These are phyloP conservation scores for Solidago caesia DNA, from an alignment of 129 eudicot species.

Conservation along the genomic window DNA sequence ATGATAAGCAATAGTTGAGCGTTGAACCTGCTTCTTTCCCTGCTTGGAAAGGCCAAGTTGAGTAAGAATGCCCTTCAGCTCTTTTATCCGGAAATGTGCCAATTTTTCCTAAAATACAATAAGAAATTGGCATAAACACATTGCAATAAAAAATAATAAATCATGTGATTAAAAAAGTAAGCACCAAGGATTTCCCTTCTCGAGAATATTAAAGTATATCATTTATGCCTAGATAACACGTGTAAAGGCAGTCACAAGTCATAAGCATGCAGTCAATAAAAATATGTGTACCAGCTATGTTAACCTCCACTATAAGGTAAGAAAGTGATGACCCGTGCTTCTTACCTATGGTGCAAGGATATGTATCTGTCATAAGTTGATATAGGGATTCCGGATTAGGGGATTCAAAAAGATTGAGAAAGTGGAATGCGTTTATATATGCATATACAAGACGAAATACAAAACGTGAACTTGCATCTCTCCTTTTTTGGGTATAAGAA, in stretches of 20 bases:
- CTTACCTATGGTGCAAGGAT: neutral
- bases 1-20: conserved; percentile 13
- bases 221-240: neutral
- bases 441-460: neutral
- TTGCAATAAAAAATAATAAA: neutral
- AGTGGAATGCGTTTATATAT: neutral
- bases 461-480: conserved; percentile 11
- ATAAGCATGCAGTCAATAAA: no score
- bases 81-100: conserved; percentile 87
- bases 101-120: conserved; percentile 64
- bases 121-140: conserved; percentile 8
- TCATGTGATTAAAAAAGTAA: conserved; percentile 10
- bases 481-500: neutral
- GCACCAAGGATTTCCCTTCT: neutral
- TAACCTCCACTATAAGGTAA: neutral
- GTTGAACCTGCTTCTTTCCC: conserved; percentile 94
- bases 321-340: neutral
- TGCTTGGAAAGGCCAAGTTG: conserved; percentile 94
- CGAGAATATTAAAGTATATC: neutral
- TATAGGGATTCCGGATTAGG: neutral
- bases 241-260: neutral
- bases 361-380: no score
- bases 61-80: conserved; percentile 90
- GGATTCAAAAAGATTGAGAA: neutral
- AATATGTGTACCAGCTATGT: no score